Percentiles rank a stretch among this genome's conserved stretches.
Evolutionary conservation across 768 basidiomycete genomes (phyloP).

Genomic region (Pisolithus microcarpus): DNA sequence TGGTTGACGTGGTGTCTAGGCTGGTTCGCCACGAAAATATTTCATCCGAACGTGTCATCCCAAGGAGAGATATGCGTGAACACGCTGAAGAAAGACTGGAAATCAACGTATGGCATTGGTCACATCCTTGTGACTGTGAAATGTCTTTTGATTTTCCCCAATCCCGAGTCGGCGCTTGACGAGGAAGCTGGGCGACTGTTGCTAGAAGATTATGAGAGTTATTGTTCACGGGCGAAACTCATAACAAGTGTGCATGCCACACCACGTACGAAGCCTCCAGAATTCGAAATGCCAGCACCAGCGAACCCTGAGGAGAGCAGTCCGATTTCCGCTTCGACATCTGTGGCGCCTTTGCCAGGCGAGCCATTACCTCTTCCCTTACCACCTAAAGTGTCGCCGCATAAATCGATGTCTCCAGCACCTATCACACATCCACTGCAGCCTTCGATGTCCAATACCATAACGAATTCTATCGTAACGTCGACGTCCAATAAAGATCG

Average conservation of each 20-base stretch:
- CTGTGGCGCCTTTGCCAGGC: constrained; percentile 17
- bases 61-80: constrained; percentile 94
- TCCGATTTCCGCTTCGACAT: constrained; percentile 10
- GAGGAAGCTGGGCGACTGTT: constrained; percentile 93
- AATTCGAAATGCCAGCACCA: constrained; percentile 51
- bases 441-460: constrained; percentile 32
- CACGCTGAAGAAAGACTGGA: constrained; percentile 97
- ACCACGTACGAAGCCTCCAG: constrained; percentile 62
- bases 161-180: constrained; percentile 92
- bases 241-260: constrained; percentile 92
- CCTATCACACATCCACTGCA: constrained; percentile 33
- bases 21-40: constrained; percentile 90
- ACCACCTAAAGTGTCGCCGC: constrained; percentile 34
- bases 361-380: constrained; percentile 28
- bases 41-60: constrained; percentile 91
- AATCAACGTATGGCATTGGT: constrained; percentile 80
- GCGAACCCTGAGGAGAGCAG: constrained; percentile 15
- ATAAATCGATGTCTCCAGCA: constrained; percentile 38
- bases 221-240: constrained; percentile 77
- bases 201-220: constrained; percentile 83
- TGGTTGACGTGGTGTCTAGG: constrained; percentile 39
- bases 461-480: constrained; percentile 33
- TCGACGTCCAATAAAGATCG: constrained; percentile 45
- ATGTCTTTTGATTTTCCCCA: constrained; percentile 93
- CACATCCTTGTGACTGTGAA: constrained; percentile 92